Base-by-base conservation (phyloP, 2,329 filamentous ascomycete genomes). In the Nannizziopsis arthrosporioides region DNA sequence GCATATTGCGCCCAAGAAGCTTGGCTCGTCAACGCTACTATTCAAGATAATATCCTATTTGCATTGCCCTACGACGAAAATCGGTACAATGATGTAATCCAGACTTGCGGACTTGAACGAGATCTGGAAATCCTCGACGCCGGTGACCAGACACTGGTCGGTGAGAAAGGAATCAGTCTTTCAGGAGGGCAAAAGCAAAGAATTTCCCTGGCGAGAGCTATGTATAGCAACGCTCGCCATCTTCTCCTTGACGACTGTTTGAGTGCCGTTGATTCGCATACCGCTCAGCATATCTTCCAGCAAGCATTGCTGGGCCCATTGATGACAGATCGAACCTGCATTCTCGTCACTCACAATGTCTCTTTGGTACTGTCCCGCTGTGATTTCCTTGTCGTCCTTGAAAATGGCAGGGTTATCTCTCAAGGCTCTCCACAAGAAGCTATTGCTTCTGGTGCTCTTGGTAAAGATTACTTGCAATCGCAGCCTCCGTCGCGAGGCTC, bases 141-240 rank as follows among this genome's bases (percentile, higher is more conserved):
- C 51, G 92, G 92, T 36, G 92, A 98, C 62, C 80, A 93, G 65
- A 96, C 92, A 0, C 71, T 95, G 17, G 92, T 98, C 30, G 92
- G 92, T 44, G 92, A 98, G 63, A 98, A 96, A 68, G 92, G 92
- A 31, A 94, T 98, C 53, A 90, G 90, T 12, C 77, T 98, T 11
- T 98, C 92, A 5, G 92, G 92, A 54, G 92, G 92, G 5, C 92
- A 98, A 68, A 96, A 96, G 68, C 92, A 98, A 66, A 82, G 92
- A 50, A 96, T 98, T 44, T 95, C 90, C 11, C 76, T 98, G 39
- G 92, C 92, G n/a, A 82, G 92, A 56, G 92, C 92, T 1, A 75
- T 98, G n/a, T 98, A 98, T 68, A 94, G 87, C 55, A 90, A 87
- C 65, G 93, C 89, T 5, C 83, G 82, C 46, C 90, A 96, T 64